Evolutionary conservation across 2,329 filamentous ascomycete genomes (phyloP).

Genomic region (Aspergillus brunneoviolaceus): DNA sequence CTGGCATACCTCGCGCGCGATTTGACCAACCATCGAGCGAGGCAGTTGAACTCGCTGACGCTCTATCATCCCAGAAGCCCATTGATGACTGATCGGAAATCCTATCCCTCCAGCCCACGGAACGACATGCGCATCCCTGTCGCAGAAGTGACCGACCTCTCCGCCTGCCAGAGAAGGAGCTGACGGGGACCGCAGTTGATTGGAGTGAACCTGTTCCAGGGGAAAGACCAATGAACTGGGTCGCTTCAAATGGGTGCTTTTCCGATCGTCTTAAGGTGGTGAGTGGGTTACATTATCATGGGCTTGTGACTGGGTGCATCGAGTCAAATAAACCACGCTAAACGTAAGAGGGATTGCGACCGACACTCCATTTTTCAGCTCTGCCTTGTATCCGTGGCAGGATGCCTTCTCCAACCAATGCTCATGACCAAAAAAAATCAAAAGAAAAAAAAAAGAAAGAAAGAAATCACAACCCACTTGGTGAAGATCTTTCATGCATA

Average conservation of each 20-base stretch:
- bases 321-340: constrained; percentile 10
- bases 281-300: constrained; percentile 14
- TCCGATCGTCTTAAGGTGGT: constrained; percentile 17
- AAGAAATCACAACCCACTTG: background rate
- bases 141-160: background rate
- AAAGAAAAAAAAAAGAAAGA: background rate
- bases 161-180: background rate
- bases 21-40: no score
- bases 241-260: constrained; percentile 11
- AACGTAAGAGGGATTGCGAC: constrained; percentile 3
- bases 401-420: constrained; percentile 5
- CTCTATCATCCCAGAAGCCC: no score
- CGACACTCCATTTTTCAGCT: constrained; percentile 8
- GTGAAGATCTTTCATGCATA: background rate
- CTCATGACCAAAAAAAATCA: background rate
- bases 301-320: constrained; percentile 12
- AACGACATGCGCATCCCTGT: background rate
- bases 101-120: background rate
- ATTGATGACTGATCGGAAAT: background rate
- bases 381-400: constrained; percentile 4
- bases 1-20: background rate
- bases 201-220: constrained; percentile 3
- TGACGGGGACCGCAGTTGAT: background rate
- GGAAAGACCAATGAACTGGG: constrained; percentile 16
- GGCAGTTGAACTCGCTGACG: no score